These are phyloP conservation scores for Venturia asperata DNA, from an alignment of 2,329 filamentous ascomycete genomes.

Conservation along the genomic window DNA sequence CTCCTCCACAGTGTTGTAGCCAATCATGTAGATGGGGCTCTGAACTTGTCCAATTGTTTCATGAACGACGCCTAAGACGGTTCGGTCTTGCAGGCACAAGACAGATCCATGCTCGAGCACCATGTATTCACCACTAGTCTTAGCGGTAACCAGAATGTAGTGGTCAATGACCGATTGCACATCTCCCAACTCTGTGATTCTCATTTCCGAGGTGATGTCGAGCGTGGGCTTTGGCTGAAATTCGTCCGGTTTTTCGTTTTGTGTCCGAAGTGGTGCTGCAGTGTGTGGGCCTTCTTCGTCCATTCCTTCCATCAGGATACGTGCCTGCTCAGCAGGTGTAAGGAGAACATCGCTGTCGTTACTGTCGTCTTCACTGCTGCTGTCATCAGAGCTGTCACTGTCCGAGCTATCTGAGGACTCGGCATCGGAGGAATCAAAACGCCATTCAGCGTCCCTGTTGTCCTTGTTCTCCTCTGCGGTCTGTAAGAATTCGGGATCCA, in stretches of 20 bases:
- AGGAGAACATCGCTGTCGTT: constrained; percentile 63
- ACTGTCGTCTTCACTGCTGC: constrained; percentile 21
- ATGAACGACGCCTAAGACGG: constrained; percentile 71
- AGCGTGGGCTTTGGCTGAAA: constrained; percentile 62
- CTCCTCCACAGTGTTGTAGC: constrained; percentile 63
- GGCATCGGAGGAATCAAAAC: constrained; percentile 47
- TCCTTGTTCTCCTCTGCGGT: constrained; percentile 41
- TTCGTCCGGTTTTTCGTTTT: constrained; percentile 63
- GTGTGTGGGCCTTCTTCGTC: constrained; percentile 57
- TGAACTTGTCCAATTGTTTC: constrained; percentile 83
- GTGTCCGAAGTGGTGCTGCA: constrained; percentile 60
- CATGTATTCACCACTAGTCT: constrained; percentile 37
- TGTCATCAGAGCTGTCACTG: constrained; percentile 21
- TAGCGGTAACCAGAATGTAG: constrained; percentile 70
- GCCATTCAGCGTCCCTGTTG: constrained; percentile 68
- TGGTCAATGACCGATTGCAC: constrained; percentile 69
- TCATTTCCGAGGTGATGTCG: constrained; percentile 67
- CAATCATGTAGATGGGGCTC: constrained; percentile 77
- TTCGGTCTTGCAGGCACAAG: constrained; percentile 68
- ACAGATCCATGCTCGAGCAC: constrained; percentile 80
- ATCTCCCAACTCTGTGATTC: constrained; percentile 65
- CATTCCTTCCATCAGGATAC: constrained; percentile 69
- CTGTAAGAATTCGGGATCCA: constrained; percentile 38
- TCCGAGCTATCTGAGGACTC: constrained; percentile 21
- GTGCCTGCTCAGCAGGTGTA: constrained; percentile 73